Base-by-base conservation (phyloP, 495 filamentous ascomycete genomes). In the Pyronema omphalodes region DNA sequence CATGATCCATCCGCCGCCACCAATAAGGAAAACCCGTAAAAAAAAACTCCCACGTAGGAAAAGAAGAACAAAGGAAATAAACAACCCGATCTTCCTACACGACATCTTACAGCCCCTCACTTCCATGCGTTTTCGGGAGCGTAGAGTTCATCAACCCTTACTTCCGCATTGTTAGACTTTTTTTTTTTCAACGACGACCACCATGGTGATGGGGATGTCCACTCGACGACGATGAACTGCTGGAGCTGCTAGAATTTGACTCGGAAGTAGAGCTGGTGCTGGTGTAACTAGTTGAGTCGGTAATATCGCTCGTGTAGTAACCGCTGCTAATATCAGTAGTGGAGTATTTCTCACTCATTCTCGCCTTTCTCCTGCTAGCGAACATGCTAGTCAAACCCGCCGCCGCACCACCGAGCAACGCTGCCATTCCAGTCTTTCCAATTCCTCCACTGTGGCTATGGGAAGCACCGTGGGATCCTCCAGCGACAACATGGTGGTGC, bases 351-450 rank as follows among this genome's bases (percentile, higher is more conserved):
- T 64, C 60, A 18, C 53, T 65, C 51, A 55, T 57, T 12, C 49
- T 53, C 4, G 48, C 47, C 23, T 56, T 57, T 11, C 57, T 53
- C 36, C 47, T 47, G 4, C 56, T 57, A 19, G 53, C 14, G 41
- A 64, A 64, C 19, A 64, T 55, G 7, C 60, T 60, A 35, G 61
- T 60, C 35, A 64, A 33, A 7, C 61, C 60, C 45, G 61, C 61
- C 7, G 61, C 61, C 3, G 61, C 61, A 12, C 60, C 61, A n/a
- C 61, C 61, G 39, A 64, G 54, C 51, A 64, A 51, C n/a, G 61
- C 60, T 15, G 60, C 61, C 19, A 64, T 53, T 36, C 61, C 52
- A 15, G 52, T 54, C 40, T 54, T 54, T 29, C 45, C 45, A 3
- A 15, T 23, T 1, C 9, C 57, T 35, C 56, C 51, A 14, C 60